These are phyloP conservation scores for Aspergillus sparsus DNA, from an alignment of 495 filamentous ascomycete genomes.

Conservation along the genomic window DNA sequence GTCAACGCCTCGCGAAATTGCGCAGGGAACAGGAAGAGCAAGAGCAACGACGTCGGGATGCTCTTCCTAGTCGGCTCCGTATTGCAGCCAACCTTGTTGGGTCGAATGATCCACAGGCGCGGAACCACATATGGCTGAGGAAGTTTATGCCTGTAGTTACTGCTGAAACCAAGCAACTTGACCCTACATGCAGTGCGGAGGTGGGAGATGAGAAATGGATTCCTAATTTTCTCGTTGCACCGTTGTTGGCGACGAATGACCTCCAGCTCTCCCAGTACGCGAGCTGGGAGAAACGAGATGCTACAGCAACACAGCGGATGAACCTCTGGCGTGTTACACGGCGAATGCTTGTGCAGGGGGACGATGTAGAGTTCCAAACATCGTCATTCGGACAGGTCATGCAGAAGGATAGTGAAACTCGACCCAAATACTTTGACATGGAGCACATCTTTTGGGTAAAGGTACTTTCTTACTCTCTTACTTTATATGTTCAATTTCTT, in stretches of 20 bases:
- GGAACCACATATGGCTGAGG: constrained; percentile 45
- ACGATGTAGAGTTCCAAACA: constrained; percentile 37
- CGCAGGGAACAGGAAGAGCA: constrained; percentile 55
- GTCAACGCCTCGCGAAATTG: constrained; percentile 48
- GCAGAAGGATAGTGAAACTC: constrained; percentile 49
- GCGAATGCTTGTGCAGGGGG: constrained; percentile 50
- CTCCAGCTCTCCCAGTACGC: constrained; percentile 71
- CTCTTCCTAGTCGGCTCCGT: constrained; percentile 52
- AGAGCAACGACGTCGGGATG: constrained; percentile 59
- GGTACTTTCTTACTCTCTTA: constrained; percentile 41
- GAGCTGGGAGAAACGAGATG: constrained; percentile 62
- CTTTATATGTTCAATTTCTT: not conserved
- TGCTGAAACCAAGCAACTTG: constrained; percentile 49
- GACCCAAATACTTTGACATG: constrained; percentile 55
- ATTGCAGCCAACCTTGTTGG: constrained; percentile 51
- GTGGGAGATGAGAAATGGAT: constrained; percentile 67
- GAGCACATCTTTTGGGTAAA: constrained; percentile 76
- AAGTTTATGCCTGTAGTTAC: constrained; percentile 56
- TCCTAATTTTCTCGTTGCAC: constrained; percentile 73
- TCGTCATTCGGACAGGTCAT: constrained; percentile 47
- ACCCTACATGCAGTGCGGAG: constrained; percentile 42
- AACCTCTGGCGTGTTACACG: constrained; percentile 58
- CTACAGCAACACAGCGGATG: constrained; percentile 47
- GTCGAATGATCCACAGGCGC: constrained; percentile 48
- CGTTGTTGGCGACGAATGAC: constrained; percentile 75